Conservation (phyloP, 2,329 filamentous ascomycete species). For the Colletotrichum viniferum region DNA sequence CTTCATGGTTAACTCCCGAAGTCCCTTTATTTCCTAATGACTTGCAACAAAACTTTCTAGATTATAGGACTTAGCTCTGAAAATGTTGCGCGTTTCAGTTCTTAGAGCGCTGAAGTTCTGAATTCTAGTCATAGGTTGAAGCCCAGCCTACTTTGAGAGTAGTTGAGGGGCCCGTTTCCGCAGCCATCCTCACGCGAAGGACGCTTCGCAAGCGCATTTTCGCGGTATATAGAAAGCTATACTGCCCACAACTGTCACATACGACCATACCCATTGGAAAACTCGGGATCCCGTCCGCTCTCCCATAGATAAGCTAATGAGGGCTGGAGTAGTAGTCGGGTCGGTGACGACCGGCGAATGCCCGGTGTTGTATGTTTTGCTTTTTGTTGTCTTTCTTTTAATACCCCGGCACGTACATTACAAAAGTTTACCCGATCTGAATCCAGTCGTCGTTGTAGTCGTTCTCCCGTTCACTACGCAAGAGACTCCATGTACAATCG, state of each 20-base stretch:
- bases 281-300: background rate
- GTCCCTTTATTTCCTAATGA: too few relatives aligned
- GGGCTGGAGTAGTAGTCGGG: background rate
- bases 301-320: background rate
- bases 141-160: too few relatives aligned
- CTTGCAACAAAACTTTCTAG: too few relatives aligned
- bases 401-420: background rate
- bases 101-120: too few relatives aligned
- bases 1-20: too few relatives aligned
- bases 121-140: too few relatives aligned
- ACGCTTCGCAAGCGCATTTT: background rate
- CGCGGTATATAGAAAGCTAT: background rate
- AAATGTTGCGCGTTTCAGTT: too few relatives aligned
- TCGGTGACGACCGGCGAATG: background rate
- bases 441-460: background rate
- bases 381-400: background rate
- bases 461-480: background rate
- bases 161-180: background rate
- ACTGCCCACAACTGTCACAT: rapidly evolving
- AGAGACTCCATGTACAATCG: background rate
- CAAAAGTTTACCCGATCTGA: background rate
- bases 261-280: background rate
- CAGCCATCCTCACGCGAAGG: background rate
- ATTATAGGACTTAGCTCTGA: too few relatives aligned
- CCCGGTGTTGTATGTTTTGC: background rate